These are phyloP conservation scores for Pseudogymnoascus sp. DNA, from an alignment of 2,329 filamentous ascomycete species.

Conservation along the genomic window DNA sequence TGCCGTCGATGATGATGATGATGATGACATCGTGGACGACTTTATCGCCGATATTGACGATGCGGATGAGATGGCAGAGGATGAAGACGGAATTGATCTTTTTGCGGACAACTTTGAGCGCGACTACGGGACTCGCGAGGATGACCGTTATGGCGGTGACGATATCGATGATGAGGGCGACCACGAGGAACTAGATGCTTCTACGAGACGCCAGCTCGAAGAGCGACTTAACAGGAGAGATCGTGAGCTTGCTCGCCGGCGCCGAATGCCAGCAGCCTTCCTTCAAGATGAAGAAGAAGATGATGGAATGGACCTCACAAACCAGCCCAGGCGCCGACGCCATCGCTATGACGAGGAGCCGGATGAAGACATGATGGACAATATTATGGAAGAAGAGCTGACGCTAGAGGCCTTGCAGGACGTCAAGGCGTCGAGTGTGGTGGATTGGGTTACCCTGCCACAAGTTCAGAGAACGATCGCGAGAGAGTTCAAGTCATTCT, in stretches of 20 bases:
- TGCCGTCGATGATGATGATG: constrained; percentile 57
- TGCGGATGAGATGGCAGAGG: constrained; percentile 72
- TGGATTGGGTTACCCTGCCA: constrained; percentile 88
- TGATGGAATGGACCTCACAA: constrained; percentile 72
- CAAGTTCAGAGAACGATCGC: constrained; percentile 89
- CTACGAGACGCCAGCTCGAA: constrained; percentile 60
- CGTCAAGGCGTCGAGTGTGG: constrained; percentile 85
- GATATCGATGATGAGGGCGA: constrained; percentile 73
- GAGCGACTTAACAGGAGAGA: constrained; percentile 66
- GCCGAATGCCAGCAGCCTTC: constrained; percentile 63
- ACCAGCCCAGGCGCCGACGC: constrained; percentile 74
- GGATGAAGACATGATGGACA: constrained; percentile 83
- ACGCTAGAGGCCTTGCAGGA: constrained; percentile 86
- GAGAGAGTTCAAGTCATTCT: constrained; percentile 92
- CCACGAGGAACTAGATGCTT: constrained; percentile 60
- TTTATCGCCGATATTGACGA: constrained; percentile 67
- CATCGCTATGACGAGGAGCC: constrained; percentile 91
- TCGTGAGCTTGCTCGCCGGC: constrained; percentile 57
- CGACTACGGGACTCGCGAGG: constrained; percentile 59
- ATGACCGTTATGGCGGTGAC: constrained; percentile 60
- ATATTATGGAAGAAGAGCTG: constrained; percentile 93
- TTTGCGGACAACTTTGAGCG: constrained; percentile 66
- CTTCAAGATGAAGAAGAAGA: constrained; percentile 78
- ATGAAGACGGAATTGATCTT: constrained; percentile 69
- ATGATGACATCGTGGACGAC: constrained; percentile 62